Conservation (phyloP, 2,329 filamentous ascomycete species). For the Cytospora schulzeri region DNA sequence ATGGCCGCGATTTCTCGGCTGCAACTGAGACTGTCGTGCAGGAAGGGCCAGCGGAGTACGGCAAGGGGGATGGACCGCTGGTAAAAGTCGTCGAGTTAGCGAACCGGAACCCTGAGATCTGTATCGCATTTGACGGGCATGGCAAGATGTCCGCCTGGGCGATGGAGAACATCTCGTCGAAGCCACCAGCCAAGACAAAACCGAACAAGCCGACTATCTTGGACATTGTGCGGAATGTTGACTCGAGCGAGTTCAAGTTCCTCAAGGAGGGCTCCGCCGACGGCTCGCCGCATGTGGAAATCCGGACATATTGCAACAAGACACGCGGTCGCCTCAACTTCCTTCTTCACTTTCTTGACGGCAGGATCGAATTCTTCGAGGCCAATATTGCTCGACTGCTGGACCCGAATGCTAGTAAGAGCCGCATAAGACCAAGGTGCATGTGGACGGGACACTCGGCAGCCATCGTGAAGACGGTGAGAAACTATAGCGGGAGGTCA, state of each 20-base stretch:
- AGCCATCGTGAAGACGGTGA: slow-evolving; percentile 81
- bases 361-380: slow-evolving; percentile 79
- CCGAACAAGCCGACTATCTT: slow-evolving; percentile 67
- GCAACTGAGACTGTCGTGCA: slow-evolving; percentile 78
- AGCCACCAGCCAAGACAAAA: slow-evolving; percentile 48
- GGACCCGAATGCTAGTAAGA: slow-evolving; percentile 65
- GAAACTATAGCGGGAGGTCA: slow-evolving; percentile 78
- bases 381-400: slow-evolving; percentile 78
- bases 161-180: slow-evolving; percentile 80
- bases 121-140: slow-evolving; percentile 78
- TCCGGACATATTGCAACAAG: slow-evolving; percentile 72
- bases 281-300: slow-evolving; percentile 58
- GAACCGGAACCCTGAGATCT: slow-evolving; percentile 83
- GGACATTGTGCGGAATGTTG: slow-evolving; percentile 75
- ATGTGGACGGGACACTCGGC: slow-evolving; percentile 84
- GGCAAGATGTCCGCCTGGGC: slow-evolving; percentile 93
- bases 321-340: slow-evolving; percentile 68
- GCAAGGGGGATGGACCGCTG: slow-evolving; percentile 70
- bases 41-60: slow-evolving; percentile 54
- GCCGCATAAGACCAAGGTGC: slow-evolving; percentile 62
- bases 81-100: slow-evolving; percentile 85
- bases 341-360: slow-evolving; percentile 82
- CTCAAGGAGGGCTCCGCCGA: slow-evolving; percentile 38
- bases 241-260: slow-evolving; percentile 56
- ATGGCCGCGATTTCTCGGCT: slow-evolving; percentile 75